phyloP scores from a whole-genome alignment of 2,329 filamentous ascomycete genomes.

The Xylaria polymorpha region DNA sequence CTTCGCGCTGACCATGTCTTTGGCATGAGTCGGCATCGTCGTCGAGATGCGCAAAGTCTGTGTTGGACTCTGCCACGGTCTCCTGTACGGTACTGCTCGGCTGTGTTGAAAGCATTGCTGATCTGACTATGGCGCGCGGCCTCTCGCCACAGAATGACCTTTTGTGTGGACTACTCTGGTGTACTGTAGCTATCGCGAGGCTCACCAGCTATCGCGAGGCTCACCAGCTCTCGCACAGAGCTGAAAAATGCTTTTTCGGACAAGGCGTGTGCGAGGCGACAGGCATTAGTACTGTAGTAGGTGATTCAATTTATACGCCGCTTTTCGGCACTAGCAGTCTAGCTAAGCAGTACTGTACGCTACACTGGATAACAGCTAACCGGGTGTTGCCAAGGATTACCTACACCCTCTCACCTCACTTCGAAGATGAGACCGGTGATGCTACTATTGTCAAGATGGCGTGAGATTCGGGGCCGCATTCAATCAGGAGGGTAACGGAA shows the following conservation, averaged over 20 bases:
- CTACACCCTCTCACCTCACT: constrained; percentile 20
- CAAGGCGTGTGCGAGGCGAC: constrained; percentile 24
- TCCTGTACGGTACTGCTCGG: constrained; percentile 4
- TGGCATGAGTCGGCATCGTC: constrained; percentile 19
- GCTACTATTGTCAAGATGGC: constrained; percentile 21
- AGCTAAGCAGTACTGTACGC: background rate
- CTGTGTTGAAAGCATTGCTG: background rate
- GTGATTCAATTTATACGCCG: constrained; percentile 9
- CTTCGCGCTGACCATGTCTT: constrained; percentile 29
- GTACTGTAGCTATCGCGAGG: constrained; percentile 14
- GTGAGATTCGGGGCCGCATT: constrained; percentile 18
- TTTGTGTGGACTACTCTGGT: background rate
- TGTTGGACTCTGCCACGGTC: constrained; percentile 19
- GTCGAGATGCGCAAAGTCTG: constrained; percentile 5
- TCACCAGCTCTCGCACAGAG: constrained; percentile 16
- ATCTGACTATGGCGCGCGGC: constrained; percentile 4
- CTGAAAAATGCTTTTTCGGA: constrained; percentile 12
- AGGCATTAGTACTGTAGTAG: background rate
- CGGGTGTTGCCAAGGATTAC: constrained; percentile 29
- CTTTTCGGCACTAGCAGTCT: constrained; percentile 10
- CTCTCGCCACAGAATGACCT: constrained; percentile 10
- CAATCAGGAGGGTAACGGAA: background rate
- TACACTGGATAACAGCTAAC: constrained; percentile 14
- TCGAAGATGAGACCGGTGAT: constrained; percentile 11
- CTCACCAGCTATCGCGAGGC: constrained; percentile 14